Percentiles rank a stretch among this genome's conserved stretches.
phyloP scores from a whole-genome alignment of 495 filamentous ascomycete genomes.

The Copromyces sp. region DNA sequence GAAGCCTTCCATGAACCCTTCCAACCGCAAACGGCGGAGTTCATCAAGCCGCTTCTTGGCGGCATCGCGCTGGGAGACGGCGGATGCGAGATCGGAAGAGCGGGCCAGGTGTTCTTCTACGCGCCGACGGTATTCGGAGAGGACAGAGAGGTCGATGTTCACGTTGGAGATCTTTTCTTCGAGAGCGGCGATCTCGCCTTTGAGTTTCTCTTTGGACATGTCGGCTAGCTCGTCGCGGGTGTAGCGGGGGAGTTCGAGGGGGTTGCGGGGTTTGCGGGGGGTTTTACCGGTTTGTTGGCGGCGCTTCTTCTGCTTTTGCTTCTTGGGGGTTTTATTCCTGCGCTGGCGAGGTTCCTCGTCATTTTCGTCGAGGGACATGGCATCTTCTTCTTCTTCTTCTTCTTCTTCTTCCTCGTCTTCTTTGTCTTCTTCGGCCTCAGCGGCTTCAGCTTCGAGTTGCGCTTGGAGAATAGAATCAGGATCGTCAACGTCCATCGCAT shows the following conservation, averaged over 20 bases:
- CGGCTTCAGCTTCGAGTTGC: conserved; percentile 11
- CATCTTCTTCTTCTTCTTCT: background rate
- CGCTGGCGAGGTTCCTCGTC: background rate
- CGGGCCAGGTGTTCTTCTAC: conserved; percentile 78
- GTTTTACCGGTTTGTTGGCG: background rate
- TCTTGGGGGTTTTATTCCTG: background rate
- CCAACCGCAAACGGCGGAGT: conserved; percentile 74
- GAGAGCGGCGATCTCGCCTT: conserved; percentile 76
- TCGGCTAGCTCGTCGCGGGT: conserved; percentile 87
- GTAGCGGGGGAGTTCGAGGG: conserved; percentile 61
- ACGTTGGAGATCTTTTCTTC: conserved; percentile 90
- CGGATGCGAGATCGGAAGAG: conserved; percentile 64
- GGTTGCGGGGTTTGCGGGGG: conserved; percentile 7
- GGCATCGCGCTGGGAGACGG: conserved; percentile 65
- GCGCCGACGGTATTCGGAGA: conserved; percentile 85
- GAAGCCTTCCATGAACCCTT: conserved; percentile 98
- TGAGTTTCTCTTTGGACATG: conserved; percentile 79
- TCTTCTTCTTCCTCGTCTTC: conserved; percentile 14
- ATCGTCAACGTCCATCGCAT: conserved; percentile 12
- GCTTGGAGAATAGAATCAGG: conserved; percentile 17
- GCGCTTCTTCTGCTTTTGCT: background rate
- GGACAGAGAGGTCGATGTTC: conserved; percentile 80
- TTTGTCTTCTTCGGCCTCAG: conserved; percentile 13
- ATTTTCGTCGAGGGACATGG: background rate
- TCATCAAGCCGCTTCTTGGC: conserved; percentile 88